A percentile compares a stretch with the other conserved stretches of the same genome.
Conservation (phyloP, 148 eudicot genomes). For the Heliosperma pusillum region DNA sequence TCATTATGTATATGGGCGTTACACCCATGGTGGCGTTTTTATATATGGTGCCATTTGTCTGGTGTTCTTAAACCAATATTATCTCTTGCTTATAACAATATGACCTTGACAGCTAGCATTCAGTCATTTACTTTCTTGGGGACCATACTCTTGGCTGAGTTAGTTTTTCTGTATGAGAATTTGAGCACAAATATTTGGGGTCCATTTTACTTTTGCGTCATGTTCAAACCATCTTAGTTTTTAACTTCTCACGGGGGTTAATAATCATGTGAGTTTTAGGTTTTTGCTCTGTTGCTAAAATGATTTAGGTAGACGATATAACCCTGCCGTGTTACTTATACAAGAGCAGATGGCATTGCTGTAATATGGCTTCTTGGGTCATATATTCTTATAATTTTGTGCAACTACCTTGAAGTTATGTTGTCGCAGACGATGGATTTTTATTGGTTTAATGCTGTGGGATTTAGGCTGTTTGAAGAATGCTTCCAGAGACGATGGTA, state of each 20-base stretch:
- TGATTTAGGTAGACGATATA: background rate
- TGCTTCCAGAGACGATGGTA: slow-evolving; percentile 96
- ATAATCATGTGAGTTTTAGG: background rate
- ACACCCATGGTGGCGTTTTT: background rate
- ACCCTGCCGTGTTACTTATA: background rate
- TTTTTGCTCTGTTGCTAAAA: background rate
- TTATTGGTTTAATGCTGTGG: background rate
- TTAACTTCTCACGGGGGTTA: background rate
- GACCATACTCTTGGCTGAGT: background rate
- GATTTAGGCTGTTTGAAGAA: slow-evolving; percentile 89
- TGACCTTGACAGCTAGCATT: background rate
- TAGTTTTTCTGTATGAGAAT: background rate
- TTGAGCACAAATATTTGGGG: background rate
- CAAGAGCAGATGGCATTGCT: background rate
- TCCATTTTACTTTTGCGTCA: background rate
- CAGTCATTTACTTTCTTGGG: background rate
- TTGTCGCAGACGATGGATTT: background rate
- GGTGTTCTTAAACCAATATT: background rate
- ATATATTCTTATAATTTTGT: slow-evolving; percentile 1
- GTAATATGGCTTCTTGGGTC: background rate
- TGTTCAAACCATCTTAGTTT: background rate
- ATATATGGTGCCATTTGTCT: background rate
- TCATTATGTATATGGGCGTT: background rate
- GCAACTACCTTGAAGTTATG: background rate
- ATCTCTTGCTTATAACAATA: background rate